phyloP scores from a whole-genome alignment of 1,139 yeast species.

The Geotrichum klebahnii region DNA sequence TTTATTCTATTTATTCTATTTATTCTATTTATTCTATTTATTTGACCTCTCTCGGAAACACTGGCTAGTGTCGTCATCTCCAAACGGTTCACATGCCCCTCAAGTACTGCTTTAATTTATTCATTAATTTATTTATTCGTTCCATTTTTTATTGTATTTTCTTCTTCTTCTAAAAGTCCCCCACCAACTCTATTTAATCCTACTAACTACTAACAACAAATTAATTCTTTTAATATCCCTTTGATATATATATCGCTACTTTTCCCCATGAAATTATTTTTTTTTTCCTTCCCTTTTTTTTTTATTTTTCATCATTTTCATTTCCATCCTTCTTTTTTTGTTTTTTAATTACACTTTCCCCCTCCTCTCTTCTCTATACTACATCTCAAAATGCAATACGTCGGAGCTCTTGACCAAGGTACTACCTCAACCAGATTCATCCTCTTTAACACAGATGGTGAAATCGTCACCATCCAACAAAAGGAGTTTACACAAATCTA shows the following conservation, averaged over 20 bases:
- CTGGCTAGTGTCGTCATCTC: too few relatives aligned
- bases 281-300: conserved; percentile 6
- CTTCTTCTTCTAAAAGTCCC: neutral
- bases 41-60: too few relatives aligned
- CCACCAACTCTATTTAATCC: neutral
- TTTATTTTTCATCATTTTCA: conserved; percentile 3
- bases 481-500: conserved; percentile 55
- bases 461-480: conserved; percentile 81
- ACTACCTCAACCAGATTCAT: conserved; percentile 94
- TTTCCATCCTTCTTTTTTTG: neutral
- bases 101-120: too few relatives aligned
- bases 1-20: too few relatives aligned
- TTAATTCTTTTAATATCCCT: too few relatives aligned
- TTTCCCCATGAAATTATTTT: neutral
- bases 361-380: neutral
- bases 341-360: neutral
- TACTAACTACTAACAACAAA: too few relatives aligned
- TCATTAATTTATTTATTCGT: too few relatives aligned
- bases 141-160: neutral
- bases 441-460: conserved; percentile 66
- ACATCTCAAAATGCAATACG: conserved; percentile 25
- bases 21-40: too few relatives aligned
- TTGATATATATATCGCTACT: neutral
- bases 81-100: too few relatives aligned
- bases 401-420: conserved; percentile 74